These are phyloP conservation scores for Cryphonectria nitschkei DNA, from an alignment of 2,329 filamentous ascomycete genomes.

Conservation along the genomic window DNA sequence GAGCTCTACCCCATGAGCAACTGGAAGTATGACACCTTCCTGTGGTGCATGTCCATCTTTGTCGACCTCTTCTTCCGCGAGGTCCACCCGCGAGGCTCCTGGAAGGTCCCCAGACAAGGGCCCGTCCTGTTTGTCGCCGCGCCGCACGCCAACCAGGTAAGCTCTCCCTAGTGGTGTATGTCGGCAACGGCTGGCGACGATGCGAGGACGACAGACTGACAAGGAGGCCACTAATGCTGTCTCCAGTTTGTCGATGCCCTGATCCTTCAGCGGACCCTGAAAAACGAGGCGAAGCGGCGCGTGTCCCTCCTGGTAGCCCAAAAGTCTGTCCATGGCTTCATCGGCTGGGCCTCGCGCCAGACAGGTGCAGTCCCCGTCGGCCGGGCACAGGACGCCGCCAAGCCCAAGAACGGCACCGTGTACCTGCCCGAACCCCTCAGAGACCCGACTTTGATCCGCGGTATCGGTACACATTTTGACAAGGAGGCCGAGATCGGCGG, in stretches of 20 bases:
- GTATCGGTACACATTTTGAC: conserved; percentile 83
- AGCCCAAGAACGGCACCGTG: conserved; percentile 75
- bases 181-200: no score
- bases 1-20: conserved; percentile 71
- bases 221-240: not conserved
- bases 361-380: conserved; percentile 93
- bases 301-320: conserved; percentile 93
- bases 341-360: conserved; percentile 82
- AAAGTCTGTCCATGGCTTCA: conserved; percentile 93
- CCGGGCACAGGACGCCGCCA: conserved; percentile 86
- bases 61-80: conserved; percentile 98
- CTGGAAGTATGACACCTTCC: conserved; percentile 77
- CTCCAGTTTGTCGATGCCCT: conserved; percentile 89
- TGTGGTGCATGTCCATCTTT: conserved; percentile 79
- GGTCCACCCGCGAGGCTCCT: conserved; percentile 91
- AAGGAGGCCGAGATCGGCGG: conserved; percentile 76
- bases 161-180: conserved; percentile 29
- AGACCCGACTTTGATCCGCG: conserved; percentile 78
- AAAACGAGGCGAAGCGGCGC: conserved; percentile 82
- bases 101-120: conserved; percentile 87
- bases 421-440: conserved; percentile 88
- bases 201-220: conserved; percentile 17
- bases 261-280: conserved; percentile 87
- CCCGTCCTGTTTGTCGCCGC: conserved; percentile 95
- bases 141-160: conserved; percentile 92